Evolutionary conservation across 2,329 filamentous ascomycete genomes (phyloP).

Genomic region (Pseudodiploospora longispora): DNA sequence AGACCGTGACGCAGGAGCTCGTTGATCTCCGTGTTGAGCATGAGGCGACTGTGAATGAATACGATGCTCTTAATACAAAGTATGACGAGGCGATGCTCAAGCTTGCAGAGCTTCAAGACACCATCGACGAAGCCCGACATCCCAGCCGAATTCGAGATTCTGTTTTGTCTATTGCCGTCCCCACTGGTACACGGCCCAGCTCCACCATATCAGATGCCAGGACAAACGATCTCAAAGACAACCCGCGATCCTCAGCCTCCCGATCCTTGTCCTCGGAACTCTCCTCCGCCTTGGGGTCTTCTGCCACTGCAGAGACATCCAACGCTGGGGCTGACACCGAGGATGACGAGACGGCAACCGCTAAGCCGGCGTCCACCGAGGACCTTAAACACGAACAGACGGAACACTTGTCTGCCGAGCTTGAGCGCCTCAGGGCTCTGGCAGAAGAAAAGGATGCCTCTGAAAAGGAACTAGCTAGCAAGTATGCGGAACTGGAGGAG

Average conservation of each 20-base stretch:
- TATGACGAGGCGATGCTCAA: constrained; percentile 84
- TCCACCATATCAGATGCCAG: constrained; percentile 80
- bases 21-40: constrained; percentile 86
- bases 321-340: constrained; percentile 42
- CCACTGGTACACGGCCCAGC: constrained; percentile 50
- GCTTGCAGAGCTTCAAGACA: constrained; percentile 77
- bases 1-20: constrained; percentile 84
- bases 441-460: constrained; percentile 70
- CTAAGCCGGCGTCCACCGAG: constrained; percentile 35
- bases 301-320: constrained; percentile 54
- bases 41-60: constrained; percentile 73
- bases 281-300: constrained; percentile 76
- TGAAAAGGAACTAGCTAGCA: constrained; percentile 63
- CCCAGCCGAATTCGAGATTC: constrained; percentile 47
- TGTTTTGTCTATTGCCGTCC: constrained; percentile 44
- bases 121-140: constrained; percentile 70
- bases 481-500: constrained; percentile 74
- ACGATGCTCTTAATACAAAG: constrained; percentile 72
- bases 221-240: constrained; percentile 62
- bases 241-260: constrained; percentile 59
- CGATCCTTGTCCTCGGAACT: constrained; percentile 91
- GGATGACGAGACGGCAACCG: constrained; percentile 32
- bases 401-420: constrained; percentile 41
- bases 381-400: constrained; percentile 29
- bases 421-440: constrained; percentile 62